Conservation (phyloP, 495 filamentous ascomycete genomes). For the Penicillium antarcticum region DNA sequence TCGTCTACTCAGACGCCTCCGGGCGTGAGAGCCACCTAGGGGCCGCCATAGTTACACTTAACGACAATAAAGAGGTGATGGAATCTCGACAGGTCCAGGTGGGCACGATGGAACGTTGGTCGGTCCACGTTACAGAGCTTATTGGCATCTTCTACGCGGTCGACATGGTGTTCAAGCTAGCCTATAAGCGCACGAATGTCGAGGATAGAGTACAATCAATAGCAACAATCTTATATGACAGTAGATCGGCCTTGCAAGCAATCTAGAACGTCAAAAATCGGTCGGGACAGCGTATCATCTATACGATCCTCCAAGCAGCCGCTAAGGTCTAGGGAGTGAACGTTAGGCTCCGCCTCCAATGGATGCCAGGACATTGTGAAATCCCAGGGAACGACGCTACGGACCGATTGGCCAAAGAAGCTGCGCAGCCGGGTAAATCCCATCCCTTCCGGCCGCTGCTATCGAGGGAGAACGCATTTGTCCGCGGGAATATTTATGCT, state of each 20-base stretch:
- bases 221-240: constrained; percentile 13
- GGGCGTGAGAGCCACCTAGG: constrained; percentile 10
- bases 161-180: neutral
- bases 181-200: neutral
- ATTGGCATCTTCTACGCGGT: constrained; percentile 10
- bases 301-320: constrained; percentile 15
- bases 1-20: constrained; percentile 11
- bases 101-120: constrained; percentile 3
- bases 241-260: constrained; percentile 16
- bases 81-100: constrained; percentile 7
- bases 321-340: constrained; percentile 7
- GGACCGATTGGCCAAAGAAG: constrained; percentile 9
- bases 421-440: constrained; percentile 9
- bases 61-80: neutral
- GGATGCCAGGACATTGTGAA: constrained; percentile 14
- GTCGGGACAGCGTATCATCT: constrained; percentile 17
- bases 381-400: constrained; percentile 9
- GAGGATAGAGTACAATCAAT: neutral
- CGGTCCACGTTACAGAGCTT: constrained; percentile 12
- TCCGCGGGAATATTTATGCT: neutral
- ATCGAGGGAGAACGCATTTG: constrained; percentile 10
- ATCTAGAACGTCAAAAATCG: constrained; percentile 10
- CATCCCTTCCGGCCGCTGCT: constrained; percentile 15
- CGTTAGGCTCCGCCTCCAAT: constrained; percentile 17
- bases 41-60: constrained; percentile 6